Percentiles rank a stretch among this genome's conserved stretches.
Conservation (phyloP, 1,284 basidiomycete genomes). For the Leccinum pseudoinsigne region DNA sequence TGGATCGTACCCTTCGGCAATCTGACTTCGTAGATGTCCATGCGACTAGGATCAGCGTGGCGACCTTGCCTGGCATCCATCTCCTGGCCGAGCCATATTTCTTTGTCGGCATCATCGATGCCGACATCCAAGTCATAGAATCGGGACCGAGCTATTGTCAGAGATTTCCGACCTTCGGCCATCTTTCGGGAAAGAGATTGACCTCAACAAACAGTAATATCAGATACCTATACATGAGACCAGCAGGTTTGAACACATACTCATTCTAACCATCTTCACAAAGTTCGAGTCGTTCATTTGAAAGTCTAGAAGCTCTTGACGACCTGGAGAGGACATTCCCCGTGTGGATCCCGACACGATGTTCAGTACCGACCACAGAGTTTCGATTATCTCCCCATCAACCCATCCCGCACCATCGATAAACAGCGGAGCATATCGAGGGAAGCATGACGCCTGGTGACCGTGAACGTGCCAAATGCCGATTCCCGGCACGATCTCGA, state of each 20-base stretch:
- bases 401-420: background rate
- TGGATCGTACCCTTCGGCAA: background rate
- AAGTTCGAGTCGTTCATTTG: background rate
- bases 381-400: background rate
- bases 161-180: background rate
- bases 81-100: background rate
- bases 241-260: background rate
- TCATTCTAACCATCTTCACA: background rate
- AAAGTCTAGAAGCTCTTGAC: background rate
- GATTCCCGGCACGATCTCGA: conserved; percentile 5
- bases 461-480: conserved; percentile 16
- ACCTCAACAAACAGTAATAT: background rate
- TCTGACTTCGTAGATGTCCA: background rate
- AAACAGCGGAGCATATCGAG: conserved; percentile 1
- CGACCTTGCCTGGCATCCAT: background rate
- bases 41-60: background rate
- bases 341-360: background rate
- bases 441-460: conserved; percentile 11
- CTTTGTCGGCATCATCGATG: background rate
- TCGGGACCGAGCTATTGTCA: background rate
- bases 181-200: background rate
- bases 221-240: background rate
- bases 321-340: background rate
- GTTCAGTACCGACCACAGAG: background rate
- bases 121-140: background rate